Evolutionary conservation across 2,329 filamentous ascomycete genomes (phyloP).

Genomic region (Pestalotiopsis sp.): DNA sequence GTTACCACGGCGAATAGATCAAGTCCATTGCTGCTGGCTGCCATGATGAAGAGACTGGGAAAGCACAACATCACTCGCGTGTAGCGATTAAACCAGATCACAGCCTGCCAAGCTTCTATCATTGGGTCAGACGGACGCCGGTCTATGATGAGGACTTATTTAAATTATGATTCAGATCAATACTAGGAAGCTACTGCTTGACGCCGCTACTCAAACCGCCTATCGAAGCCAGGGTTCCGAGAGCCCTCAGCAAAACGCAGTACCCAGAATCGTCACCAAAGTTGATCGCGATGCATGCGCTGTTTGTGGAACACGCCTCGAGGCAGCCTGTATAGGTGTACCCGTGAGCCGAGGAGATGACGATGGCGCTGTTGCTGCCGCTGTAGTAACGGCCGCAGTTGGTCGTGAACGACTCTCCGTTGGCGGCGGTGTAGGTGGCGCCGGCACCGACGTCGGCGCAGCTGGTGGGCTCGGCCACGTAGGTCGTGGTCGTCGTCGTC

Average conservation of each 20-base stretch:
- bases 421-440: background rate
- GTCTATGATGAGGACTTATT: background rate
- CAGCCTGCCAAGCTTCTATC: no score
- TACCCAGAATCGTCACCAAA: background rate
- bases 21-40: no score
- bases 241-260: background rate
- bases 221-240: background rate
- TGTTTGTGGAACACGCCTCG: background rate
- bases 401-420: background rate
- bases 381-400: background rate
- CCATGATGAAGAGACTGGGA: no score
- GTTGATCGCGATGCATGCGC: background rate
- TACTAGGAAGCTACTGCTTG: background rate
- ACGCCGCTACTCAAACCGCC: background rate
- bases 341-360: background rate
- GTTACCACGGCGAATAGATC: no score
- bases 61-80: no score
- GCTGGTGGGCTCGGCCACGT: background rate
- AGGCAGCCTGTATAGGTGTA: background rate
- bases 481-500: background rate
- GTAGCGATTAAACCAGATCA: no score
- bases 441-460: background rate
- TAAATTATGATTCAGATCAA: background rate
- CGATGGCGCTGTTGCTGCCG: background rate
- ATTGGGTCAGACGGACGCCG: background rate